Evolutionary conservation across 176 grass and related monocot species (phyloP), one percentile per base, ranked within the genome.

Genomic region (Areca catechu): DNA sequence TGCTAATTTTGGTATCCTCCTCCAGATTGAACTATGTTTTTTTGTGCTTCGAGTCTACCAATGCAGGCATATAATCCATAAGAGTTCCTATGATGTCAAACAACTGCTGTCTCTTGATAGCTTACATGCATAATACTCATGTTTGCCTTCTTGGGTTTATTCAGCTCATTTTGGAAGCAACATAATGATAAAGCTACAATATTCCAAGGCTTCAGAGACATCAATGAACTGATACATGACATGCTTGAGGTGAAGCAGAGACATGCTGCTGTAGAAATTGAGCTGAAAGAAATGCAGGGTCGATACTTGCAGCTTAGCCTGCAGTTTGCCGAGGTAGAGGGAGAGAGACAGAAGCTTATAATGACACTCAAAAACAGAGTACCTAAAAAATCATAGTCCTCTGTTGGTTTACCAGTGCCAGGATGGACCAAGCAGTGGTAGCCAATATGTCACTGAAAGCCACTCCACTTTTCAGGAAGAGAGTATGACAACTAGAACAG

Each of bases 171-270:
- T 72, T 70, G 92, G 75, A 92, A 80, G 77, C 93, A 92, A 71
- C 93, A 92, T 30, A 88, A 85, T 1, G 81, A 98, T 51, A 81
- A 92, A 56, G 88, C 77, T 49, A 78, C 84, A 51, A 65, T 85
- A 51, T 92, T 88, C 59, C 87, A 98, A 51, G 92, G 87, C 82
- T 98, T 98, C 61, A 82, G 81, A 76, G 87, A 98, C 62, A 98
- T 92, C 49, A 98, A 98, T 67, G 93, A 98, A 82, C 58, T 98
- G 58, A 98, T 98, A 79, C 88, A 89, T 74, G 84, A 92, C 58
- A 89, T 86, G 22, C 68, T 98, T 9, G 87, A 98, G 53, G 24
- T 85, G 67, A 98, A 80, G 81, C 88, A 71, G 75, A 88, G 67
- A 20, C 62, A 98, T 12, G 75, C 70, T 28, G 71, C 72, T 15